Conservation (phyloP, 2,329 filamentous ascomycete species). For the Fusarium subtropicale region DNA sequence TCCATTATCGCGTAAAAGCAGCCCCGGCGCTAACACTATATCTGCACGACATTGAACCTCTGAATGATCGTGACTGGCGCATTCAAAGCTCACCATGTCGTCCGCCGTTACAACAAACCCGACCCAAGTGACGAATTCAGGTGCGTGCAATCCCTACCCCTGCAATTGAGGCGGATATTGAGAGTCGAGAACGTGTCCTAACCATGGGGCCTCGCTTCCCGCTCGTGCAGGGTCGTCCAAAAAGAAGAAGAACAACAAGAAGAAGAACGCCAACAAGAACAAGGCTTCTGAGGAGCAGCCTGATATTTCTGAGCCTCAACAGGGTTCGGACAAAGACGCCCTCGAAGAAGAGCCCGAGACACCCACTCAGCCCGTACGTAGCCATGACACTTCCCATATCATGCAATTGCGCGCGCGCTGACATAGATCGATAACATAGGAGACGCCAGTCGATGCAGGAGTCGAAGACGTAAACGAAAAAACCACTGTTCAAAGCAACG, state of each 20-base stretch:
- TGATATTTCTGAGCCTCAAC: slow-evolving; percentile 50
- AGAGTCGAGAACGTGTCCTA: slow-evolving; percentile 49
- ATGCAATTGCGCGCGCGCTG: slow-evolving; percentile 37
- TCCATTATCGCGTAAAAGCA: slow-evolving; percentile 28
- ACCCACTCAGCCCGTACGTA: slow-evolving; percentile 51
- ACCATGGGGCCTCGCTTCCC: slow-evolving; percentile 43
- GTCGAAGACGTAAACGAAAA: slow-evolving; percentile 33
- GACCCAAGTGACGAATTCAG: slow-evolving; percentile 52
- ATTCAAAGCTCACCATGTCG: slow-evolving; percentile 53
- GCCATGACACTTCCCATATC: slow-evolving; percentile 26
- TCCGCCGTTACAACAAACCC: slow-evolving; percentile 53
- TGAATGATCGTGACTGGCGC: slow-evolving; percentile 43
- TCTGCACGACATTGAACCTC: slow-evolving; percentile 35
- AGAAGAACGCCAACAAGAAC: slow-evolving; percentile 65
- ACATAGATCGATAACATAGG: slow-evolving; percentile 45
- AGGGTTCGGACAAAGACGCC: slow-evolving; percentile 56
- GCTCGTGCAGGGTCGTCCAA: slow-evolving; percentile 55
- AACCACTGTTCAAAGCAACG: slow-evolving; percentile 51
- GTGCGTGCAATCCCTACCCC: slow-evolving; percentile 49
- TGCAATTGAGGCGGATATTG: slow-evolving; percentile 41
- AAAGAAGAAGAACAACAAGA: slow-evolving; percentile 71
- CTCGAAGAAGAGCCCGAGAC: slow-evolving; percentile 60
- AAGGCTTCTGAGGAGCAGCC: slow-evolving; percentile 55
- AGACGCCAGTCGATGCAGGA: slow-evolving; percentile 44
- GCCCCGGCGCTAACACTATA: slow-evolving; percentile 21